Evolutionary conservation across 208 protist species (phyloP).

Genomic region (Blastocrithidia nonstop): DNA sequence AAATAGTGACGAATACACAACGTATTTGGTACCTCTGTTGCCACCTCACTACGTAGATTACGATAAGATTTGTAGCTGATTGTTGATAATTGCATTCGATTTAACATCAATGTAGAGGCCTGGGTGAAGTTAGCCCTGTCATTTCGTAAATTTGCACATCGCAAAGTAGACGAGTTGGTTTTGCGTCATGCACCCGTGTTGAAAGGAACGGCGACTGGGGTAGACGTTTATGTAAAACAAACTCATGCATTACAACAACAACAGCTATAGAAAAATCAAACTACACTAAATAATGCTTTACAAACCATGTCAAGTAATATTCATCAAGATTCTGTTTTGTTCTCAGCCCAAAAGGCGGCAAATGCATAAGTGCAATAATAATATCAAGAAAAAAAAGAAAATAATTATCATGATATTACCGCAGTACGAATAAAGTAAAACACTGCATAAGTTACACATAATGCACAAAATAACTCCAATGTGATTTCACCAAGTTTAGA

Average conservation of each 20-base stretch:
- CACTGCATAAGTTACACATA: too few species aligned
- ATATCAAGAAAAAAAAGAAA: conserved; percentile 5
- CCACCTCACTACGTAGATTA: conserved; percentile 33
- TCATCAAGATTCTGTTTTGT: too few species aligned
- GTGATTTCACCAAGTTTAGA: too few species aligned
- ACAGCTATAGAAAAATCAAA: not conserved
- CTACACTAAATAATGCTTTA: too few species aligned
- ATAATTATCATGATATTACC: too few species aligned
- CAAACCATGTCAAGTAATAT: too few species aligned
- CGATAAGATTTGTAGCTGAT: conserved; percentile 72
- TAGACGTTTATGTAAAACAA: conserved; percentile 6
- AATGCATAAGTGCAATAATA: not conserved
- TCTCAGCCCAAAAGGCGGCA: too few species aligned
- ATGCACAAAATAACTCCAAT: too few species aligned
- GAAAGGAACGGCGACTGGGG: conserved; percentile 40
- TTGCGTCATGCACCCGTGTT: conserved; percentile 30
- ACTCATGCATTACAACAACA: not conserved
- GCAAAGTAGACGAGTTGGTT: conserved; percentile 65
- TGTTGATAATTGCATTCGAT: conserved; percentile 68
- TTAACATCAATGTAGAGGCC: conserved; percentile 38
- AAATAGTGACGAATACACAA: not conserved
- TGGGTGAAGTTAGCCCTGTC: conserved; percentile 54
- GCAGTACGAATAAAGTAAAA: too few species aligned
- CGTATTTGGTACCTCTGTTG: conserved; percentile 29
- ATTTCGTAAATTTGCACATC: conserved; percentile 64